Evolutionary conservation across 106 monocot species (phyloP), one percentile per base, ranked within the genome.

Genomic region (Dendrobium officinale): DNA sequence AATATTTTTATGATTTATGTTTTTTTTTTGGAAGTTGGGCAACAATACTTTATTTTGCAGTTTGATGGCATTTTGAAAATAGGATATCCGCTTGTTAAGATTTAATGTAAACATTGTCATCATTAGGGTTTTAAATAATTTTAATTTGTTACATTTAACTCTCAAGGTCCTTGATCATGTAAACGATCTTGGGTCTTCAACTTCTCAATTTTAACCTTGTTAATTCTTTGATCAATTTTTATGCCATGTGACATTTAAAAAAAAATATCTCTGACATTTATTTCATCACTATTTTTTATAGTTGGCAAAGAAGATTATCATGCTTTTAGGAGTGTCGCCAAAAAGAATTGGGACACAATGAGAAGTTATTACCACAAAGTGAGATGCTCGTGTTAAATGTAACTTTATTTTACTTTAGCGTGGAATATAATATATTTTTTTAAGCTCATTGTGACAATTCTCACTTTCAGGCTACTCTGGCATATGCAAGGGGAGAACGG

Each of bases 291-390:
- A 20, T 24, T 66, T 67, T 64, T 64, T 0, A 8, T 70, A 47
- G 49, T 77, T 81, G 89, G 79, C 81, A 79, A 85, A 75, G 82
- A 82, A 47, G 89, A 80, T 73, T 92, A 99, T 87, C 80, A 84
- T 13, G 61, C 79, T 24, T 81, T 84, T 73, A 86, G 95, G 45
- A 88, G 68, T 72, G 81, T 26, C 43, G 87, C 92, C 68, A 83
- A 70, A 49, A 81, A 90, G 77, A 91, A 99, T 66, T 93, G 91
- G 90, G 88, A 87, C 45, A 82, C 41, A 68, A 99, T 95, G 98
- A 88, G 84, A 77, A 77, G 75, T n/a, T 91, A 83, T 68, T 93
- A 89, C 83, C 86, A 91, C 77, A 84, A 80, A 83, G 95, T 93
- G 85, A 75, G 88, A 68, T 81, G 8, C 20, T 81, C 6, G 40